Evolutionary conservation across 2,329 filamentous ascomycete species (phyloP).

Genomic region (Claviceps spartinae): DNA sequence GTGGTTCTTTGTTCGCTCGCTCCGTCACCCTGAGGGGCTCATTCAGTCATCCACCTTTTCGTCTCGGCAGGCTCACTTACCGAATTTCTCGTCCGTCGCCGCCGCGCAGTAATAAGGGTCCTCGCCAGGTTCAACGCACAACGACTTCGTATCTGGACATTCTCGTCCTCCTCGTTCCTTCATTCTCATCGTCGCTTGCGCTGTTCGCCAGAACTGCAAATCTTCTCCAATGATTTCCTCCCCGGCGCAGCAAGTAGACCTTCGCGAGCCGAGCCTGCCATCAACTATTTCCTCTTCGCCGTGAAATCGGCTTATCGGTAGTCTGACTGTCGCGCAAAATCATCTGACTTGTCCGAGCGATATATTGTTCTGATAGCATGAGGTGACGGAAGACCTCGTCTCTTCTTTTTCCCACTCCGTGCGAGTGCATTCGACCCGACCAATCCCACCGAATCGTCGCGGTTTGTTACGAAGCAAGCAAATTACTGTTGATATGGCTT

Average conservation of each 20-base stretch:
- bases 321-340: conserved; percentile 13
- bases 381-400: conserved; percentile 16
- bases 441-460: background rate
- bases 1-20: background rate
- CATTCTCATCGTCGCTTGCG: background rate
- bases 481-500: conserved; percentile 4
- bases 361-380: conserved; percentile 21
- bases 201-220: conserved; percentile 9
- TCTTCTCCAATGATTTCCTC: conserved; percentile 23
- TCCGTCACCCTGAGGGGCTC: conserved; percentile 11
- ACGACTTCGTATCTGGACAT: background rate
- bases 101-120: background rate
- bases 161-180: background rate
- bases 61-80: conserved; percentile 6
- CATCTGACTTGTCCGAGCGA: conserved; percentile 5
- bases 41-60: conserved; percentile 6
- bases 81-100: background rate
- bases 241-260: conserved; percentile 20
- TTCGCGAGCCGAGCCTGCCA: conserved; percentile 22
- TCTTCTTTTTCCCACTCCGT: conserved; percentile 2
- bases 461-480: conserved; percentile 3
- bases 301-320: conserved; percentile 20
- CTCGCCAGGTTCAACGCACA: background rate
- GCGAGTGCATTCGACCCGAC: background rate
- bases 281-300: conserved; percentile 14